Evolutionary conservation across 177 flowering plant genomes (phyloP), one percentile per base, ranked within the genome.

Genomic region (Telopea speciosissima): DNA sequence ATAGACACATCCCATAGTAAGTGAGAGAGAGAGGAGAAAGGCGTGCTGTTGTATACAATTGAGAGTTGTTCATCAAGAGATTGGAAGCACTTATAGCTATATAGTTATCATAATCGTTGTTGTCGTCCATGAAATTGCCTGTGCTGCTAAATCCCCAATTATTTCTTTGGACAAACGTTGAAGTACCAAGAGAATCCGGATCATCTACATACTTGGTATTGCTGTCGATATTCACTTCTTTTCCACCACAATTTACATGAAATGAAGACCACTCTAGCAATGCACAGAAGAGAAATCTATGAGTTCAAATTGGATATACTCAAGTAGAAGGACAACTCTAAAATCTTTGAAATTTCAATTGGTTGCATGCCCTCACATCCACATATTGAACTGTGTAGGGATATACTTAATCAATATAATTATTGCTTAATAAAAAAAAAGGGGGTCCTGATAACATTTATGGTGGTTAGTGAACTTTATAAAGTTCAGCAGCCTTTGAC

Each of bases 181-280:
- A 45, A 45, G 54, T 1, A 45, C 54, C 19, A 45, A 17, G 17
- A 12, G 54, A 3, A 45, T 45, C 17, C 19, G 0, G 17, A 45
- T 45, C 54, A 1, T 12, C 54, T 45, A 1, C 54, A 45, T 45
- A 45, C 0, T 14, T 45, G 16, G 26, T 66, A 14, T 16, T 42
- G 10, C 44, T 40, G 58, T 58, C 40, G 33, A 66, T 25, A 7
- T 0, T 25, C 28, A 60, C 69, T 60, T 60, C 59, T 14, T 3
- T 6, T 25, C 74, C 74, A 19, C 74, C 74, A 66, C 69, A 72
- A 28, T 72, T 72, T 58, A 88, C 78, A 76, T 75, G 63, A 59
- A 84, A 72, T 21, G 77, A 79, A 42, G 62, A 68, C 23, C 22
- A 69, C 70, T 76, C 91, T 87, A 8, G 17, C 54, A 45, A 16